These are phyloP conservation scores for Talaromyces sp. DNA, from an alignment of 2,329 filamentous ascomycete species.

Conservation along the genomic window DNA sequence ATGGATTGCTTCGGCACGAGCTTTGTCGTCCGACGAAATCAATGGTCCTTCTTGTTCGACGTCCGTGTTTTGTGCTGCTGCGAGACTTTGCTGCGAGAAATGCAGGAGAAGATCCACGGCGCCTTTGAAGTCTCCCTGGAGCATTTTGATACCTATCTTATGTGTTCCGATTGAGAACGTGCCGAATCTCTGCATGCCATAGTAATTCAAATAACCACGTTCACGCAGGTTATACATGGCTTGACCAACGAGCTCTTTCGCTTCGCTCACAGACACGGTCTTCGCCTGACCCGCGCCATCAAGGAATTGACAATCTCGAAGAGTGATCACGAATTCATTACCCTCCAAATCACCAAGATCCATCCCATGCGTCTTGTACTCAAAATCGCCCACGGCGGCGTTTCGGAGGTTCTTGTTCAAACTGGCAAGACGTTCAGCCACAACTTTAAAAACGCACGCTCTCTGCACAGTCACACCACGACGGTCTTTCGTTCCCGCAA, in stretches of 20 bases:
- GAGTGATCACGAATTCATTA: slow-evolving; percentile 89
- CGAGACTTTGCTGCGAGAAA: slow-evolving; percentile 65
- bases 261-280: slow-evolving; percentile 45
- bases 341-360: slow-evolving; percentile 80
- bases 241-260: slow-evolving; percentile 50
- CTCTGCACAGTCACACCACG: slow-evolving; percentile 83
- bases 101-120: slow-evolving; percentile 75
- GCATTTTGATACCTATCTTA: slow-evolving; percentile 76
- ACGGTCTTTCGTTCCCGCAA: slow-evolving; percentile 89
- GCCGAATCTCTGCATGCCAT: slow-evolving; percentile 94
- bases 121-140: slow-evolving; percentile 75
- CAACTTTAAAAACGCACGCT: slow-evolving; percentile 64
- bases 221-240: slow-evolving; percentile 66
- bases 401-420: slow-evolving; percentile 62
- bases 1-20: slow-evolving; percentile 75
- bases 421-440: slow-evolving; percentile 62
- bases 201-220: slow-evolving; percentile 94
- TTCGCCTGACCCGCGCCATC: slow-evolving; percentile 44
- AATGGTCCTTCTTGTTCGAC: slow-evolving; percentile 41
- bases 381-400: slow-evolving; percentile 73
- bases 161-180: slow-evolving; percentile 85
- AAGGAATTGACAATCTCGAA: slow-evolving; percentile 76
- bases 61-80: slow-evolving; percentile 52
- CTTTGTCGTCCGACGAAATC: slow-evolving; percentile 71
- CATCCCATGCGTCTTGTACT: slow-evolving; percentile 69